phyloP scores from a whole-genome alignment of 2,329 filamentous ascomycete genomes.

The Ustilaginoidea virens region DNA sequence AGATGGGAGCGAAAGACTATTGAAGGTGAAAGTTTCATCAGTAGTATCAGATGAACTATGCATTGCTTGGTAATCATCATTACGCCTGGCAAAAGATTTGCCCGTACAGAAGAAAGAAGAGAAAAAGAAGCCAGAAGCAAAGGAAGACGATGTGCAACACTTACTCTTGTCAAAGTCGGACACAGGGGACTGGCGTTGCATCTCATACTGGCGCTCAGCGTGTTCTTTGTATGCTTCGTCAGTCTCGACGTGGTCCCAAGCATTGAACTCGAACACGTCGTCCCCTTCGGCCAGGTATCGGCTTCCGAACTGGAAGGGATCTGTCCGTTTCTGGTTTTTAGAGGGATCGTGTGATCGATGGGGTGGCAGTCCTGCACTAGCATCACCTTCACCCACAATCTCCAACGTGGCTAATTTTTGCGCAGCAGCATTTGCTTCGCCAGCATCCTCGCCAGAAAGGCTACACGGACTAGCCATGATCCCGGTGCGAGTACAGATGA shows the following conservation, averaged over 20 bases:
- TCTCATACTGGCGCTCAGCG: slow-evolving; percentile 67
- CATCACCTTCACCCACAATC: slow-evolving; percentile 5
- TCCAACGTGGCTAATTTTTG: slow-evolving; percentile 12
- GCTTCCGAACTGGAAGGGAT: slow-evolving; percentile 92
- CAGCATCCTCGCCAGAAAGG: slow-evolving; percentile 8
- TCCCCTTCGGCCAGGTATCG: slow-evolving; percentile 71
- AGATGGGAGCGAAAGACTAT: slow-evolving; percentile 61
- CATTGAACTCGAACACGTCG: slow-evolving; percentile 93
- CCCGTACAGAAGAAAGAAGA: not conserved
- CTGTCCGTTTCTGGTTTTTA: slow-evolving; percentile 68
- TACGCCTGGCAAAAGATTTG: slow-evolving; percentile 17
- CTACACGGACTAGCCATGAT: slow-evolving; percentile 8
- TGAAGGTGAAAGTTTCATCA: slow-evolving; percentile 41
- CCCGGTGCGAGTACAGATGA: not conserved
- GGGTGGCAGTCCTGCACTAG: slow-evolving; percentile 24
- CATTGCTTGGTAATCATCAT: slow-evolving; percentile 42
- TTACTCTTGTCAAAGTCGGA: slow-evolving; percentile 82
- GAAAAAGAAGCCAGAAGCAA: slow-evolving; percentile 1
- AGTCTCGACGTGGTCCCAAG: slow-evolving; percentile 95
- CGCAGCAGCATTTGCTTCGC: slow-evolving; percentile 8
- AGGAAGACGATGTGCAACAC: slow-evolving; percentile 13
- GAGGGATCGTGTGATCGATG: slow-evolving; percentile 57
- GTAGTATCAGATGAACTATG: slow-evolving; percentile 59
- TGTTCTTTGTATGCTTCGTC: slow-evolving; percentile 80
- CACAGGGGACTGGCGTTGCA: slow-evolving; percentile 74